Percentiles rank a stretch among this genome's conserved stretches.
These are phyloP conservation scores for Calonectria pauciramosa DNA, from an alignment of 2,329 filamentous ascomycete genomes.

Conservation along the genomic window DNA sequence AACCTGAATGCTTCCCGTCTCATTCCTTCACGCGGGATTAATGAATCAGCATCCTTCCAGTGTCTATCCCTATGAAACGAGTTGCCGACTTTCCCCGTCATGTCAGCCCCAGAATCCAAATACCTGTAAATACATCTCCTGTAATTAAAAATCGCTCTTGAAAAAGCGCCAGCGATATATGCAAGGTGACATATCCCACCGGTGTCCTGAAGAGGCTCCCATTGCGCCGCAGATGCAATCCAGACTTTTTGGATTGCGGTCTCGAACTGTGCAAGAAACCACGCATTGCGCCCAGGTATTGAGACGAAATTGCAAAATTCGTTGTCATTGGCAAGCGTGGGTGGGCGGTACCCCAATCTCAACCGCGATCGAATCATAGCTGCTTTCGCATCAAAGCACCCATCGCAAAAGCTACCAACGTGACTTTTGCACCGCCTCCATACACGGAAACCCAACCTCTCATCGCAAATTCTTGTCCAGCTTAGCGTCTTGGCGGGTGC, in stretches of 20 bases:
- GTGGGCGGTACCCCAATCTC: background rate
- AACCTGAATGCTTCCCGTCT: background rate
- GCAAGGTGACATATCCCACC: background rate
- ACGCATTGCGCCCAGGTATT: slow-evolving; percentile 11
- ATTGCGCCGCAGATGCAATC: background rate
- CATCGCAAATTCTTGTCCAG: background rate
- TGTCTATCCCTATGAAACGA: background rate
- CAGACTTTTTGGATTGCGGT: background rate
- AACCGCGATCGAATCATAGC: background rate
- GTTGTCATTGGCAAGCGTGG: background rate
- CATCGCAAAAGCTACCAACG: slow-evolving; percentile 10
- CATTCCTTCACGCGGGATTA: slow-evolving; percentile 1
- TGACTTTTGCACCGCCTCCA: slow-evolving; percentile 29
- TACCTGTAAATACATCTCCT: background rate
- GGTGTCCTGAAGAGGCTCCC: background rate
- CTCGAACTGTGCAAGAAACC: slow-evolving; percentile 1
- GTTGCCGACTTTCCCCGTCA: background rate
- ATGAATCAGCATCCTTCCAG: background rate
- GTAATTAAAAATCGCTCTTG: background rate
- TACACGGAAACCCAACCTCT: slow-evolving; percentile 11
- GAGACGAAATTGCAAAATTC: background rate
- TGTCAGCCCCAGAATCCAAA: background rate
- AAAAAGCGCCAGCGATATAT: background rate
- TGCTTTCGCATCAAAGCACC: background rate
- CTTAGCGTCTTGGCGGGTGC: background rate